Conservation (phyloP, 2,329 filamentous ascomycete species). For the Pseudogymnoascus sp. region DNA sequence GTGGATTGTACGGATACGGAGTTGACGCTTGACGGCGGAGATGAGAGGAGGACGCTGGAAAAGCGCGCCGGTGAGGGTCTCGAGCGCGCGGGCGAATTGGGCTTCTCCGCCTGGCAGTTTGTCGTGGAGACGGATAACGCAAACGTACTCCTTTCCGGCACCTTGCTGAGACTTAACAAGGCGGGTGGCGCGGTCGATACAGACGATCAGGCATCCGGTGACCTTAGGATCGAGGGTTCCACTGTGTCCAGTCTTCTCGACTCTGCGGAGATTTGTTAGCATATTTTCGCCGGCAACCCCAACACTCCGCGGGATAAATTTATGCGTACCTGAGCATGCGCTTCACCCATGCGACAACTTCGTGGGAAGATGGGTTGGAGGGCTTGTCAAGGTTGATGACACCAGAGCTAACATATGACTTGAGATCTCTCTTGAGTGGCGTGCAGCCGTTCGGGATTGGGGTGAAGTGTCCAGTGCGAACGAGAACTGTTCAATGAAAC, state of each 20-base stretch:
- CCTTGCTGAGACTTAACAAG: conserved; percentile 98
- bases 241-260: conserved; percentile 96
- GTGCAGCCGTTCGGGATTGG: conserved; percentile 90
- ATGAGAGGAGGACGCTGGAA: conserved; percentile 97
- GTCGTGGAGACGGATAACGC: conserved; percentile 89
- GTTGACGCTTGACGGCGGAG: conserved; percentile 95
- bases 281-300: conserved; percentile 12
- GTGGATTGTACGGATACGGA: conserved; percentile 96
- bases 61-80: conserved; percentile 90
- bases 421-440: conserved; percentile 87
- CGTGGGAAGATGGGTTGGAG: conserved; percentile 94
- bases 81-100: conserved; percentile 85
- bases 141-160: conserved; percentile 98
- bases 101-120: conserved; percentile 88
- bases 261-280: conserved; percentile 38
- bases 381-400: conserved; percentile 98
- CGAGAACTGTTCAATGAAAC: conserved; percentile 54
- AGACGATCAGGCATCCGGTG: conserved; percentile 89
- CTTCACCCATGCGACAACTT: conserved; percentile 99
- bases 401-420: conserved; percentile 93
- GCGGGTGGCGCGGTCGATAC: conserved; percentile 91
- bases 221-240: conserved; percentile 98
- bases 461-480: conserved; percentile 93
- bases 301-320: background rate
- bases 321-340: conserved; percentile 71